Base-by-base conservation (phyloP, 306 rosid genomes). In the Argentina anserina region DNA sequence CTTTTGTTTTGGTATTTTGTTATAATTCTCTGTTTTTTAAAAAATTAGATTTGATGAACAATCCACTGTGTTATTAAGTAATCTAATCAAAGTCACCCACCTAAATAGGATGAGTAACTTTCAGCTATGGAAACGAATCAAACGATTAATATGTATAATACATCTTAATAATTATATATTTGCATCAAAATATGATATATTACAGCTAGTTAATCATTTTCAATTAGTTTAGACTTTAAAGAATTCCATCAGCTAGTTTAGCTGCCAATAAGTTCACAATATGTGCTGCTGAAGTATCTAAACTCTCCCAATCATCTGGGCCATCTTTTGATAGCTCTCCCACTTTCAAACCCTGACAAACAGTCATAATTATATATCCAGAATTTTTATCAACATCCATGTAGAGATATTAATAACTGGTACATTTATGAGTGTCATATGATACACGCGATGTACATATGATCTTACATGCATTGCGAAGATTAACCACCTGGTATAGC, bases 241-340 rank as follows among this genome's bases (percentile, higher is more conserved):
- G 59, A 78, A 65, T 87, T 92, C 99, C 97, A 81, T 95, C 97
- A 67, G 97, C 86, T 72, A 97, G 97, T 65, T 95, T 97, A 55
- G 99, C 84, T 71, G 99, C 92, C 83, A 95, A 75, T 79, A 95
- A 82, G 86, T 92, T 95, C 55, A 87, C 96, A 76, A 92, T 90
- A 85, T 95, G 97, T 69, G 97, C 75, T 56, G 97, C 97, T 66
- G 99, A 88, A 81, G 97, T 88, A 86, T 95, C 99, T 71, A 95
- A 84, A 77, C 97, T 97, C 76, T 95, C 99, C 97, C 96, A 95
- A 79, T 95, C 97, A 84, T 95, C 96, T 58, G 92, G 96, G 73
- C 90, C 90, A 65, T 92, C 89, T 76, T 90, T 97, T 52, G 99
- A 88, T 71, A 95, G 91, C 70, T 95, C 99, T 72, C 97, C 97